Percentiles rank a stretch among this genome's conserved stretches.
phyloP scores from a whole-genome alignment of 352 stramenopile genomes.

The Peronospora belbahrii region DNA sequence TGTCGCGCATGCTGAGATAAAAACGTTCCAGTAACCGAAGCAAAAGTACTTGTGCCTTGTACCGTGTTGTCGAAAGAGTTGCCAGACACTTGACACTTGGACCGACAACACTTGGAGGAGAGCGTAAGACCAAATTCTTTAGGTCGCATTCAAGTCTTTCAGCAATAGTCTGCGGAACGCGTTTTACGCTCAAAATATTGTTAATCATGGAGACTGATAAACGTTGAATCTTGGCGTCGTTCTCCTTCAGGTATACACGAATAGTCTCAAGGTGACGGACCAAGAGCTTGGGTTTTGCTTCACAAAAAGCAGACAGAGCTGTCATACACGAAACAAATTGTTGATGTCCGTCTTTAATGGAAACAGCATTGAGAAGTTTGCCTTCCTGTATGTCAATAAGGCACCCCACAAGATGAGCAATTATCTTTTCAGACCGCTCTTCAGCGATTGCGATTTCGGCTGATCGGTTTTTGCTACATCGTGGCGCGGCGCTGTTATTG shows the following conservation, averaged over 20 bases:
- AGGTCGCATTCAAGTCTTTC: slow-evolving; percentile 50
- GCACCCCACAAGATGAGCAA: slow-evolving; percentile 51
- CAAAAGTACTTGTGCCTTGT: slow-evolving; percentile 37
- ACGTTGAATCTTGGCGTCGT: slow-evolving; percentile 51
- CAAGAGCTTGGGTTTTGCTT: slow-evolving; percentile 55
- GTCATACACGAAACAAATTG: slow-evolving; percentile 77
- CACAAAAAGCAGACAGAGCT: slow-evolving; percentile 65
- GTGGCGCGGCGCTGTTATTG: slow-evolving; percentile 5
- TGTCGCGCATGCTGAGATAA: slow-evolving; percentile 50
- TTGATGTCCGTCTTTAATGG: slow-evolving; percentile 36
- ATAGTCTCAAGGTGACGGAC: slow-evolving; percentile 55
- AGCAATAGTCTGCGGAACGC: slow-evolving; percentile 39
- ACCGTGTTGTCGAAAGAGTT: slow-evolving; percentile 37
- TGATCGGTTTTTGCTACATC: slow-evolving; percentile 34
- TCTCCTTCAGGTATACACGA: slow-evolving; percentile 62
- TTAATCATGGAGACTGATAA: slow-evolving; percentile 55
- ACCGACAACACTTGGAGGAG: slow-evolving; percentile 77
- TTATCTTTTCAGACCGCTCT: slow-evolving; percentile 51
- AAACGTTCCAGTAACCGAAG: slow-evolving; percentile 64
- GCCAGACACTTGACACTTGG: slow-evolving; percentile 71
- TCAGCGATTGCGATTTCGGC: slow-evolving; percentile 45
- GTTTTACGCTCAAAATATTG: slow-evolving; percentile 51
- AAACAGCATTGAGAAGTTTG: slow-evolving; percentile 42
- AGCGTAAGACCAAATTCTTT: slow-evolving; percentile 47
- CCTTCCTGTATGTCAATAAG: slow-evolving; percentile 74